These are phyloP conservation scores for Phoma sp. DNA, from an alignment of 2,329 filamentous ascomycete genomes.

Conservation along the genomic window DNA sequence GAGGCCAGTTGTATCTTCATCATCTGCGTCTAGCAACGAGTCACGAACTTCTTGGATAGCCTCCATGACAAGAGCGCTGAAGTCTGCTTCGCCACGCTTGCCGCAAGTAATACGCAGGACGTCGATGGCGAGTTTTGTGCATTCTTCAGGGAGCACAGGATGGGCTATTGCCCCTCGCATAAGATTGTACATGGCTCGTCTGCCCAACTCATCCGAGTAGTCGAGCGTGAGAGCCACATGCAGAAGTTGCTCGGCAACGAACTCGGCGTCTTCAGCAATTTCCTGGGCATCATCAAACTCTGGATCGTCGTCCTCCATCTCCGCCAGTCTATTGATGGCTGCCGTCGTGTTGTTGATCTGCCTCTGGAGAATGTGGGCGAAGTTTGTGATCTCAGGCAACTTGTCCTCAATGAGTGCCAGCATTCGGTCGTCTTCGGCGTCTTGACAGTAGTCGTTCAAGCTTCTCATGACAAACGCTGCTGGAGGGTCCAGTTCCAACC, in stretches of 20 bases:
- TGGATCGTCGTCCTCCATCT: constrained; percentile 58
- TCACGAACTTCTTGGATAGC: constrained; percentile 97
- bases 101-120: constrained; percentile 84
- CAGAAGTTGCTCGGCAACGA: constrained; percentile 92
- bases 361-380: constrained; percentile 84
- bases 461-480: constrained; percentile 88
- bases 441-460: constrained; percentile 91
- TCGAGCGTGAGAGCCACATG: constrained; percentile 91
- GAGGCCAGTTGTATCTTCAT: constrained; percentile 61
- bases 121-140: constrained; percentile 85
- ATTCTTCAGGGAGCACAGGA: constrained; percentile 87
- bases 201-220: constrained; percentile 95
- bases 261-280: constrained; percentile 88
- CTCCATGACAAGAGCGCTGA: constrained; percentile 85
- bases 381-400: constrained; percentile 89
- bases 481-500: constrained; percentile 82
- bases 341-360: constrained; percentile 75
- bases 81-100: constrained; percentile 78
- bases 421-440: constrained; percentile 74
- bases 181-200: constrained; percentile 93
- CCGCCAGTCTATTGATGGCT: constrained; percentile 61
- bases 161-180: constrained; percentile 85
- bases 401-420: constrained; percentile 85
- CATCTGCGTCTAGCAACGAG: constrained; percentile 73
- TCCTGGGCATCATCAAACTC: constrained; percentile 73